Evolutionary conservation across 352 stramenopile genomes (phyloP).

Genomic region (Phytophthora sp.): DNA sequence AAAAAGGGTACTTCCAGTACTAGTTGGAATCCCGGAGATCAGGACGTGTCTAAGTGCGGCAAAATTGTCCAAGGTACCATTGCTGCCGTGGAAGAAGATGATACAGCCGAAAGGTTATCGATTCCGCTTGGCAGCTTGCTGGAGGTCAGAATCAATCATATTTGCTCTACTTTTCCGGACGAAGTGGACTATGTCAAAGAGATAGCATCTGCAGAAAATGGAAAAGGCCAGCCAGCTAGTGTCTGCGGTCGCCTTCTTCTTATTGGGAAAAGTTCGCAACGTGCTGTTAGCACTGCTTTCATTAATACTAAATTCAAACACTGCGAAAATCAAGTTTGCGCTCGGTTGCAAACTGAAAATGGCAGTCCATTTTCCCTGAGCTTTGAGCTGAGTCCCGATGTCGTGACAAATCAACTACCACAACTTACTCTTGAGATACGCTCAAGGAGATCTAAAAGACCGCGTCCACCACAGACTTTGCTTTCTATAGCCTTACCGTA

Average conservation of each 20-base stretch:
- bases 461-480: background rate
- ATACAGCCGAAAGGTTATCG: no score
- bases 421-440: conserved; percentile 25
- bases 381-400: conserved; percentile 31
- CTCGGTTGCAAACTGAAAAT: conserved; percentile 4
- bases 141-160: conserved; percentile 12
- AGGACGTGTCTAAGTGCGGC: no score
- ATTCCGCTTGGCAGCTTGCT: conserved; percentile 26
- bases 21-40: no score
- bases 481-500: conserved; percentile 9
- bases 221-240: background rate
- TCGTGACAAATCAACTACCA: conserved; percentile 13
- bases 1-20: no score
- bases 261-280: conserved; percentile 5
- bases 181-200: conserved; percentile 9
- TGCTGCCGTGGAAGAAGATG: no score
- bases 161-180: conserved; percentile 4
- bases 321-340: conserved; percentile 16
- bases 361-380: background rate
- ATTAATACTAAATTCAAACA: conserved; percentile 7
- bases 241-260: conserved; percentile 14
- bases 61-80: no score
- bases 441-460: conserved; percentile 12
- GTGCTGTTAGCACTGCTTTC: background rate
- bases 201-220: background rate